These are phyloP conservation scores for Taphrina sp. DNA, from an alignment of 1,139 yeast species.

Conservation along the genomic window DNA sequence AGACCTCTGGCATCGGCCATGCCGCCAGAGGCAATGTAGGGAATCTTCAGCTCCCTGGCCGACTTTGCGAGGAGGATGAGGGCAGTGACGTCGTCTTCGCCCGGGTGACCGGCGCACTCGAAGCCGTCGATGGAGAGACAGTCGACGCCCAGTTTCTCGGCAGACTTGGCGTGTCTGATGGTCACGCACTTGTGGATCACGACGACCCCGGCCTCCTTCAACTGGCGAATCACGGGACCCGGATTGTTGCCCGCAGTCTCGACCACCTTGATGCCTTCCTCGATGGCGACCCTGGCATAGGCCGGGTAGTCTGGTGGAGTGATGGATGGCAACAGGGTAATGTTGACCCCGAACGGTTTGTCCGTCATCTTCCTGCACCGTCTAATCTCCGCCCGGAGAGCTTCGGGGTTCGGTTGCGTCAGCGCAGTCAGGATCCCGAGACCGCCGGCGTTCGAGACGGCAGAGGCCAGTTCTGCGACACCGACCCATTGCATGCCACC, in stretches of 20 bases:
- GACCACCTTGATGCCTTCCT: slow-evolving; percentile 44
- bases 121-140: slow-evolving; percentile 46
- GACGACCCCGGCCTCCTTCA: slow-evolving; percentile 40
- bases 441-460: slow-evolving; percentile 46
- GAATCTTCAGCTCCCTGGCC: slow-evolving; percentile 42
- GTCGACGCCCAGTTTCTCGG: slow-evolving; percentile 44
- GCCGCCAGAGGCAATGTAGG: slow-evolving; percentile 46
- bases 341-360: slow-evolving; percentile 43
- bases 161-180: slow-evolving; percentile 44
- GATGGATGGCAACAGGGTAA: slow-evolving; percentile 45
- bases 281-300: slow-evolving; percentile 44
- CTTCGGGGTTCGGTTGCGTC: slow-evolving; percentile 44
- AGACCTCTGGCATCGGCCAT: slow-evolving; percentile 45
- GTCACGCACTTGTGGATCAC: slow-evolving; percentile 44
- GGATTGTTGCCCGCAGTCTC: slow-evolving; percentile 46
- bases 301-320: slow-evolving; percentile 44
- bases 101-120: slow-evolving; percentile 47
- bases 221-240: slow-evolving; percentile 40
- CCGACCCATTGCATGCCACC: slow-evolving; percentile 46
- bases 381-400: slow-evolving; percentile 41
- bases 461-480: slow-evolving; percentile 44
- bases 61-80: slow-evolving; percentile 43
- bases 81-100: slow-evolving; percentile 44
- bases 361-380: slow-evolving; percentile 28
- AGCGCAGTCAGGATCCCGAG: slow-evolving; percentile 45